A percentile compares a stretch with the other conserved stretches of the same genome.
Conservation (phyloP, 306 rosid species). For the Trifolium subterraneum region DNA sequence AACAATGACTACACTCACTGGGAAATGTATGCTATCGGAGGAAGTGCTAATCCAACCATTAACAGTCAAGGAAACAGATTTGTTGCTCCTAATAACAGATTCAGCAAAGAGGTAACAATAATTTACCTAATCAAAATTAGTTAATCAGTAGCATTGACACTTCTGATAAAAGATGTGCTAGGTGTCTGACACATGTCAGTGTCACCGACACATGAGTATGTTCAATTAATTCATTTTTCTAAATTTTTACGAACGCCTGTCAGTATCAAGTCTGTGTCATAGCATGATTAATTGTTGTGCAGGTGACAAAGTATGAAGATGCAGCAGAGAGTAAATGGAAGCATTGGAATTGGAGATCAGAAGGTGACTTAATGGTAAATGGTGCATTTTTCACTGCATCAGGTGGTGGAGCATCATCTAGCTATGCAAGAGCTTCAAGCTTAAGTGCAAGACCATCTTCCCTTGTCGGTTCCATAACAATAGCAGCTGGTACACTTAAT, state of each 20-base stretch:
- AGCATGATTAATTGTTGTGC: too few species aligned
- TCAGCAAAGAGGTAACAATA: conserved; percentile 82
- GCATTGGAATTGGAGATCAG: conserved; percentile 93
- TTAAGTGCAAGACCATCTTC: conserved; percentile 89
- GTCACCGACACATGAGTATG: too few species aligned
- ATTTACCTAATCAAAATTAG: too few species aligned
- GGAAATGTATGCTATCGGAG: conserved; percentile 99
- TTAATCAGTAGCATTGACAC: too few species aligned
- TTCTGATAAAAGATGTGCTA: too few species aligned
- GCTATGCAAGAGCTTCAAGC: conserved; percentile 92
- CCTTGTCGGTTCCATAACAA: conserved; percentile 72
- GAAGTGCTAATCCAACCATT: conserved; percentile 92
- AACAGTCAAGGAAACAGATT: conserved; percentile 96
- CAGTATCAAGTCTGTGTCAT: too few species aligned
- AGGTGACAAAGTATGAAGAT: conserved; percentile 96
- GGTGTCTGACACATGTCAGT: too few species aligned
- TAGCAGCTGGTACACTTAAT: conserved; percentile 65
- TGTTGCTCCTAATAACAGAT: conserved; percentile 74
- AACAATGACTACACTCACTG: conserved; percentile 98
- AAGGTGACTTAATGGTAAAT: conserved; percentile 75
- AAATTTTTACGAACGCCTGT: too few species aligned
- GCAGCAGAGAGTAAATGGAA: conserved; percentile 82
- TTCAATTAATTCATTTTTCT: too few species aligned
- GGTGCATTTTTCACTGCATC: conserved; percentile 91
- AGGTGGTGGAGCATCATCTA: conserved; percentile 86